These are phyloP conservation scores for Paramarasmius palmivorus DNA, from an alignment of 1,284 basidiomycete genomes.

Conservation along the genomic window DNA sequence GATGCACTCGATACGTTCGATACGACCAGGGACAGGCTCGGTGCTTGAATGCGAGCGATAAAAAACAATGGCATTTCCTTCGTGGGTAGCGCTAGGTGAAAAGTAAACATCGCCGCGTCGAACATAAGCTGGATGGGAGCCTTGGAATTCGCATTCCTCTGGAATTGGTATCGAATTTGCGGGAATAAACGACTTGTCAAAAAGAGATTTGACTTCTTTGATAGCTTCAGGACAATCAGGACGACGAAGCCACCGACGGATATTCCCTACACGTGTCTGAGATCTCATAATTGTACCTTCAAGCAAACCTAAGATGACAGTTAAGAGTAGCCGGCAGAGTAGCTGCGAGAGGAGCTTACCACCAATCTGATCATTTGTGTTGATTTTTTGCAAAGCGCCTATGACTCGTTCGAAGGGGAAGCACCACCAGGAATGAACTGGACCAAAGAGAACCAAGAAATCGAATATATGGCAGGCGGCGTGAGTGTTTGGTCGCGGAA, in stretches of 20 bases:
- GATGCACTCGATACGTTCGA: constrained; percentile 5
- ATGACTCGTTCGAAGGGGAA: constrained; percentile 25
- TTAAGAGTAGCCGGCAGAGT: too few relatives aligned
- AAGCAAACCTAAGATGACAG: constrained; percentile 5
- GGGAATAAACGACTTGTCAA: not conserved
- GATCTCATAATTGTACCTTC: constrained; percentile 2
- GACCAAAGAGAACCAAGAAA: constrained; percentile 20
- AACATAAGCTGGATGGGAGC: not conserved
- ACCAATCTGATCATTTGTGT: constrained; percentile 17
- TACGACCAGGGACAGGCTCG: constrained; percentile 2
- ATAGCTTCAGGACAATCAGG: constrained; percentile 8
- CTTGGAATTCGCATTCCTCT: not conserved
- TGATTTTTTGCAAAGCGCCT: constrained; percentile 19
- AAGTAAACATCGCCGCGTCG: not conserved
- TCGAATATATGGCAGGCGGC: constrained; percentile 20
- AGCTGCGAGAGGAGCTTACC: too few relatives aligned
- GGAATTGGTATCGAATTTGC: not conserved
- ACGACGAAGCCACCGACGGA: constrained; percentile 6
- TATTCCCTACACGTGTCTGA: not conserved
- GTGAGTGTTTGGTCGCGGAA: constrained; percentile 23
- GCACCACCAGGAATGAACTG: constrained; percentile 23
- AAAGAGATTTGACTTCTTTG: not conserved
- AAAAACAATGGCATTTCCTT: not conserved
- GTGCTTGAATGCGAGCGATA: not conserved
- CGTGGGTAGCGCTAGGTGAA: not conserved